Evolutionary conservation across 2,329 filamentous ascomycete genomes (phyloP).

Genomic region (Curvularia verruculosa): DNA sequence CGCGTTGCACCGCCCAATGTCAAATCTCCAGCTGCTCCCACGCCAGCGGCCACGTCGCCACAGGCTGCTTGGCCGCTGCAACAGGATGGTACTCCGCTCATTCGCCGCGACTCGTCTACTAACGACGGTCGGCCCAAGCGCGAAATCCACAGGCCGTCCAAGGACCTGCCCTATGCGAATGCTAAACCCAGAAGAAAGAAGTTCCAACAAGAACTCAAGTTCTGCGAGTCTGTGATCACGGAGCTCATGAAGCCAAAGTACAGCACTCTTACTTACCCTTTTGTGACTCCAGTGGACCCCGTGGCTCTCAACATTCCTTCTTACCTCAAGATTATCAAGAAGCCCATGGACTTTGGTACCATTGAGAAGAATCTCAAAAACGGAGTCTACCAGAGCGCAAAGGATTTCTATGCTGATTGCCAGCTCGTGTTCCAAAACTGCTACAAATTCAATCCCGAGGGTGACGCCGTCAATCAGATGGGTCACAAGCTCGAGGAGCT

Average conservation of each 20-base stretch:
- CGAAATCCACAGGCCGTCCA: conserved; percentile 87
- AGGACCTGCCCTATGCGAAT: conserved; percentile 85
- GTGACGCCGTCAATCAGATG: conserved; percentile 73
- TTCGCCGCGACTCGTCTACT: conserved; percentile 82
- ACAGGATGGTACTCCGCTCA: conserved; percentile 77
- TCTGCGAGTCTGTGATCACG: conserved; percentile 80
- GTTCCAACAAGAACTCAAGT: conserved; percentile 84
- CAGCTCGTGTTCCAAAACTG: conserved; percentile 87
- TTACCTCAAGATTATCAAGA: conserved; percentile 93
- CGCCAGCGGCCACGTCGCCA: conserved; percentile 51
- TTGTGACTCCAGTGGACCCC: conserved; percentile 85
- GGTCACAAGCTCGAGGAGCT: conserved; percentile 75
- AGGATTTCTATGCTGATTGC: conserved; percentile 86
- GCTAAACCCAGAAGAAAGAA: conserved; percentile 91
- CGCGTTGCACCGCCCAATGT: conserved; percentile 51
- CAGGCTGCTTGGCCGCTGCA: conserved; percentile 73
- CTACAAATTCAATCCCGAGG: conserved; percentile 85
- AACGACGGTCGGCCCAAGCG: conserved; percentile 85
- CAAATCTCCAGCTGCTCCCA: conserved; percentile 52
- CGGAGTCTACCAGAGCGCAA: conserved; percentile 79
- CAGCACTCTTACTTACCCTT: conserved; percentile 70
- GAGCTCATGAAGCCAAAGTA: conserved; percentile 81
- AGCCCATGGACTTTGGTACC: conserved; percentile 93
- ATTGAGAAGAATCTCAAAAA: conserved; percentile 72
- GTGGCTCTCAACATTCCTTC: conserved; percentile 92